Base-by-base conservation (phyloP, 129 eudicot genomes). In the Flaveria robusta region DNA sequence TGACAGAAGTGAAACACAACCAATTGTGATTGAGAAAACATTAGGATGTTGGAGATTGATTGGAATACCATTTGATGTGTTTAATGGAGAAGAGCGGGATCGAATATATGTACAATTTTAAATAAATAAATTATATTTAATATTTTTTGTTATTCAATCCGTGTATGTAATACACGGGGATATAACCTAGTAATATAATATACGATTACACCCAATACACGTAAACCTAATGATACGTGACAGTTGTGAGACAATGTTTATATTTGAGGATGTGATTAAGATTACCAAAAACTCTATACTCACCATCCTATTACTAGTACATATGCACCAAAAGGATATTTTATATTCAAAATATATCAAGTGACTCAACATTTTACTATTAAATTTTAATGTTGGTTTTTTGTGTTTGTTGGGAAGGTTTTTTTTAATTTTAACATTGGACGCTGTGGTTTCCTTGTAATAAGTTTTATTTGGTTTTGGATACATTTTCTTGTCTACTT, bases 401-500 rank as follows among this genome's bases (percentile, higher is more conserved):
- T 58, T 3, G 43, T 67, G 29, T 41, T 23, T 9, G 27, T 54
- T 77, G 22, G 58, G 43, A 66, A 41, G 14, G 62, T 58, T 51
- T 50, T 19, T 56, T 34, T 34, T 34, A 34, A 51, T 66, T 34
- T 55, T 68, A 52, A 23, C 43, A 68, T 37, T 6, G 73, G 74
- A 71, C 15, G 78, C 73, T 79, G 56, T 50, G 51, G 73, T 37
- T 72, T 63, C 20, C 11, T 31, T 24, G 77, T 34, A 23, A 20
- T 26, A 71, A 76, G 49, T 62, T 52, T 47, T 19, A 65, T 77
- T 78, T 15, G 72, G 76, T 72, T 65, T 66, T 7, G 64, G 74
- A 74, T 46, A 66, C 27, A 66, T 77, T 56, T 72, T 67, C 50
- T 55, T 66, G 74, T 50, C 45, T 13, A 54, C 60, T 72, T 19